Evolutionary conservation across 2,329 filamentous ascomycete species (phyloP), one percentile per base, ranked within the genome.

Genomic region (Colletotrichum abscissum): DNA sequence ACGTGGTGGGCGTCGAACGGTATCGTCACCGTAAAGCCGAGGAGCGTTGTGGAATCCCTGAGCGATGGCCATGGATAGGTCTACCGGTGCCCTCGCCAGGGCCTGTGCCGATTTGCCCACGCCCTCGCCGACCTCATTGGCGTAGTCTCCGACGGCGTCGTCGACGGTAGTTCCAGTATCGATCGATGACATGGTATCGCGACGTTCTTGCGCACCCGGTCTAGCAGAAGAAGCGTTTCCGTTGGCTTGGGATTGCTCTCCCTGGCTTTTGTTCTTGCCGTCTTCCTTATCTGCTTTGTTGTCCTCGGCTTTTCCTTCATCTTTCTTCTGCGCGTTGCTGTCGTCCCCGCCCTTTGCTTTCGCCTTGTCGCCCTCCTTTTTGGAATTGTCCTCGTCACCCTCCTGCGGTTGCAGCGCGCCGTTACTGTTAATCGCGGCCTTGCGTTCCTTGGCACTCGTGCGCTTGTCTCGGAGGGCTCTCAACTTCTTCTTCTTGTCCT

Each of bases 21-120:
- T 93, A 62, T 90, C 88, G 76, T 94, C 92, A 16, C 92, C 92
- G 76, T 94, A 94, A 0, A 94, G 84, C 2, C 91, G 88, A 1
- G 92, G 92, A 0, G 91, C 91, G 75, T 94, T 94, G 79, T 93
- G 92, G 75, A 93, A 93, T 1, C 92, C 92, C 78, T 93, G 91
- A 1, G 90, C 90, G 2, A 93, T 79, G 0, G 90, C 90, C 54
- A 93, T 81, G 0, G 88, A 86, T 2, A 93, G 79, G 76, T 92
- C 88, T 75, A 92, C 88, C 0, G 92, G 92, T 0, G 90, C 88
- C 73, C 84, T 85, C 7, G 85, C 85, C 4, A 92, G 81, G 4
- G 90, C 88, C 2, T 83, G 78, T 0, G 86, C 86, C 0, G 89
- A 86, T 75, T 87, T 86, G 28, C 82, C 83, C 22, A 91, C 81